Base-by-base conservation (phyloP, 1,284 basidiomycete species). In the Gomphus sp. region DNA sequence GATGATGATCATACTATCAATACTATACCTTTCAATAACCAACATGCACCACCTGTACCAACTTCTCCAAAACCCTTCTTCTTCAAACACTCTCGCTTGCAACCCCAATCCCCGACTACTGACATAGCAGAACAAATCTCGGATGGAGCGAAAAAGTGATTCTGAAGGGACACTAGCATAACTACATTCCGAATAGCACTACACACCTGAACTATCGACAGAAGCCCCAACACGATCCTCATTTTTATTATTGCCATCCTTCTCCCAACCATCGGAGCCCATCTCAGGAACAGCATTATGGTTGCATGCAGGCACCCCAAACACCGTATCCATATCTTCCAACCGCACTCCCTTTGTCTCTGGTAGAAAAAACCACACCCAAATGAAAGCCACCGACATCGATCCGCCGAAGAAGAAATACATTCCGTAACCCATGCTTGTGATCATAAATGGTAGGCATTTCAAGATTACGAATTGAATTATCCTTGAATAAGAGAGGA, bases 391-490 rank as follows among this genome's bases (percentile, higher is more conserved):
- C 16, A 49, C 4, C 22, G 48, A 2, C 55, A 50, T 56, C 51
- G 63, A 64, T 11, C 57, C 48, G 12, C 64, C 65, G 56, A 68
- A 72, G 65, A 71, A 67, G 55, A 71, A 50, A 61, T 67, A 72
- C 16, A 55, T 55, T 10, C 67, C 66, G 58, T 63, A 69, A 22
- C 59, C 64, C 47, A 65, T 62, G 62, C 64, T 64, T 37, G 57
- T 59, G 12, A 70, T 67, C 53, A 72, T 70, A 50, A 64, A 61
- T 16, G 69, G 69, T 54, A 66, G 65, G 3, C 62, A 58, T 53
- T 65, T 52, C 12, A 67, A 68, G 10, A 65, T 60, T 22, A 63
- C 64, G 53, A 67, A 69, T 45, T 64, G 60, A n/a, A 41, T 64
- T 2, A 51, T n/a, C 56, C 54, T 57, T 31, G 54, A 48, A 55